phyloP scores from a whole-genome alignment of 2,329 filamentous ascomycete species.

The Onygenales sp. region DNA sequence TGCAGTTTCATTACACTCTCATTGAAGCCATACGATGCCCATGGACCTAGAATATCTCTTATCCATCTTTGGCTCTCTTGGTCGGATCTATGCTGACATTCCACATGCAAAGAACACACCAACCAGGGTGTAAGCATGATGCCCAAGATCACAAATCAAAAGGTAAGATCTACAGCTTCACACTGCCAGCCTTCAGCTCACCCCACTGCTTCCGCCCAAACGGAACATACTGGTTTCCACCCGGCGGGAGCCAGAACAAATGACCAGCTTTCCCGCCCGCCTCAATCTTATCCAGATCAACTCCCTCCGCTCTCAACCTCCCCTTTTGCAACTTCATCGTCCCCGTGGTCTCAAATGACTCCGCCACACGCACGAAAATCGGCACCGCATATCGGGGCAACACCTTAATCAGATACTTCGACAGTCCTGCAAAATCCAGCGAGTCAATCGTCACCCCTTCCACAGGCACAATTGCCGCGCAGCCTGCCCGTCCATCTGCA shows the following conservation, averaged over 20 bases:
- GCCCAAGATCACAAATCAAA: background rate
- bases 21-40: too few relatives aligned
- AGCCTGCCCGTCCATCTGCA: conserved; percentile 56
- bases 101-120: background rate
- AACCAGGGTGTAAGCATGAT: background rate
- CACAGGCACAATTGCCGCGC: conserved; percentile 39
- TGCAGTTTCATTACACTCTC: too few relatives aligned
- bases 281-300: conserved; percentile 1
- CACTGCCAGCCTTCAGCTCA: conserved; percentile 32
- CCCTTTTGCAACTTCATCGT: conserved; percentile 4
- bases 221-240: conserved; percentile 45
- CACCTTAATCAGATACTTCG: conserved; percentile 44
- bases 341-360: background rate
- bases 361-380: conserved; percentile 56
- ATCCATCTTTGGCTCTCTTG: background rate
- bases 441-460: conserved; percentile 23
- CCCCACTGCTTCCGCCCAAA: conserved; percentile 53
- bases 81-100: background rate
- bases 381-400: conserved; percentile 64
- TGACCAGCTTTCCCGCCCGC: background rate
- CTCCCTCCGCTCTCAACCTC: background rate
- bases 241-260: conserved; percentile 40
- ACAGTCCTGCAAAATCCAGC: conserved; percentile 50
- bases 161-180: conserved; percentile 30
- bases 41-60: too few relatives aligned